Evolutionary conservation across 805 yeast species (phyloP).

Genomic region (Candida insectorum): DNA sequence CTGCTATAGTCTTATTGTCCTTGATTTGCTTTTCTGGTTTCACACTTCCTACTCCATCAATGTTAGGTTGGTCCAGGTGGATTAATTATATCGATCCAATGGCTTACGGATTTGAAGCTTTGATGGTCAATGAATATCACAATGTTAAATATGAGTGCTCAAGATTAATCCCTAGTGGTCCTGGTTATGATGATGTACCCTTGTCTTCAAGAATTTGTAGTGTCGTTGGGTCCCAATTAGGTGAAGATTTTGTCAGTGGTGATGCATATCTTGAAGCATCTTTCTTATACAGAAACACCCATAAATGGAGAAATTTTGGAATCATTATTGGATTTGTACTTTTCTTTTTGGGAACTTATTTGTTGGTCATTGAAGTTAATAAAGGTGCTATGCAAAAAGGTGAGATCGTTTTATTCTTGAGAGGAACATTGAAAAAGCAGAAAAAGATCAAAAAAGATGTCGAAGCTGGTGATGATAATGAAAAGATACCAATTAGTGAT

Average conservation of each 20-base stretch:
- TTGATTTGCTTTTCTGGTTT: conserved; percentile 55
- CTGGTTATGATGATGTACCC: conserved; percentile 42
- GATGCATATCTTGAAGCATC: conserved; percentile 48
- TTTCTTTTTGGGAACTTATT: conserved; percentile 35
- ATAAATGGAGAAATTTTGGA: conserved; percentile 83
- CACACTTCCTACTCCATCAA: conserved; percentile 38
- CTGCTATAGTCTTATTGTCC: conserved; percentile 44
- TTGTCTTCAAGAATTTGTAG: conserved; percentile 49
- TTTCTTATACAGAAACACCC: conserved; percentile 50
- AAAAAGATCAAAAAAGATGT: conserved; percentile 18
- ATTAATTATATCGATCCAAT: conserved; percentile 42
- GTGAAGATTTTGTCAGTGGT: conserved; percentile 54
- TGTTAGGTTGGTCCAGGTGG: conserved; percentile 68
- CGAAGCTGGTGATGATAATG: conserved; percentile 17
- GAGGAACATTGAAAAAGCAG: conserved; percentile 26
- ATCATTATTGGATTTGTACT: conserved; percentile 51
- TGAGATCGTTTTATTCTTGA: conserved; percentile 29
- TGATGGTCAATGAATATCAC: conserved; percentile 65
- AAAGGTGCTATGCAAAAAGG: conserved; percentile 44
- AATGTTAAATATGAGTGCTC: conserved; percentile 54
- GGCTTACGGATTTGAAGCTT: conserved; percentile 48
- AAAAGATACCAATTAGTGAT: conserved; percentile 2
- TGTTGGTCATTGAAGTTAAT: conserved; percentile 24
- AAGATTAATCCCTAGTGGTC: conserved; percentile 58
- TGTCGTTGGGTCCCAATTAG: conserved; percentile 57